Base-by-base conservation (phyloP, 75 land plant species). In the Picea sitchensis region DNA sequence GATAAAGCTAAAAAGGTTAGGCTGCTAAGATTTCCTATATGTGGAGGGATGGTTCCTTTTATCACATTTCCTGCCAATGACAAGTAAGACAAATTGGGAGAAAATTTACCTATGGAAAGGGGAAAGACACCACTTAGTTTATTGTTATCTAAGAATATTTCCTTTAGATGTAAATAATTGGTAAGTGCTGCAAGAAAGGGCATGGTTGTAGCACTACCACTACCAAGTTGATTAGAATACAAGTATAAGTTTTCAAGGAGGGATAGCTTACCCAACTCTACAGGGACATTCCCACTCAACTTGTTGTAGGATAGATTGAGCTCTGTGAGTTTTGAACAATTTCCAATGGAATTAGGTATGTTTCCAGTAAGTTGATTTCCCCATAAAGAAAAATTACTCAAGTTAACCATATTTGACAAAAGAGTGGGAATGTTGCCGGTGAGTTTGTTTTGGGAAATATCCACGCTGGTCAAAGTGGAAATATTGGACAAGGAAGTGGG, bases 171-270 rank as follows among this genome's bases (percentile, higher is more conserved):
- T 20, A 21, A 61, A 31, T 41, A 76, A 21, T 81, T 63, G 5
- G 26, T 67, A 21, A 81, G 65, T 17, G 18, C 20, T 2, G 72
- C 18, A 2, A 86, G 85, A 47, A 86, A 83, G 69, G 76, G 32
- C n/a, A 85, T 76, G 51, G 44, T 85, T 7, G 64, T 62, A 62
- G 6, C 6, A 23, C 9, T 62, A 26, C 30, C 30, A 26, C 30
- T 62, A 62, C 6, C 30, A 30, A 81, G 56, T 13, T 15, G 18
- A 75, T 82, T 85, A 54, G 18, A 34, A 5, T 78, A 59, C 12
- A 82, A 80, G 47, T 79, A 64, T n/a, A 85, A 62, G 0, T 78
- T 79, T 15, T 84, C 79, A 14, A 85, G 58, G 63, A 82, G 82
- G 14, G 69, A 83, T 30, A 54, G 5, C 44, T 41, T 4, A 41